Evolutionary conservation across 441 rosid species (phyloP).

Genomic region (Euphorbia corollata): DNA sequence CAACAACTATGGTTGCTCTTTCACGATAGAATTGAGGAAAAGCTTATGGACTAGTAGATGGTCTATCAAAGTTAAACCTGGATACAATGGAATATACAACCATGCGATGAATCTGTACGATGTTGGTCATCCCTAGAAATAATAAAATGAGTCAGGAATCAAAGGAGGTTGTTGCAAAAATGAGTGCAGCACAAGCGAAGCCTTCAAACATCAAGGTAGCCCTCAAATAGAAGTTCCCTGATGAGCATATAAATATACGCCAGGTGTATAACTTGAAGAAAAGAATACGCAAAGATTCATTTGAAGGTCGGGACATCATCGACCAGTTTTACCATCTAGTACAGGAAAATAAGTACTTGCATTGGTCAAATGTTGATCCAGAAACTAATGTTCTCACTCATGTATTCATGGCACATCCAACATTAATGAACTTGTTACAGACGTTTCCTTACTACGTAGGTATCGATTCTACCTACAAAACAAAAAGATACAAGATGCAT

Average conservation of each 20-base stretch:
- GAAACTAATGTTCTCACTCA: not conserved
- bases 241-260: not conserved
- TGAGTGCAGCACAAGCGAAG: not conserved
- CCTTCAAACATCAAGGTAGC: not conserved
- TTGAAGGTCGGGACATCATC: not conserved
- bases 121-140: not conserved
- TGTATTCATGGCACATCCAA: not conserved
- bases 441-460: not conserved
- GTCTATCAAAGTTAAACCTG: not conserved
- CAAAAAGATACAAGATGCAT: not conserved
- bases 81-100: not conserved
- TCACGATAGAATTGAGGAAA: too few relatives aligned
- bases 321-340: not conserved
- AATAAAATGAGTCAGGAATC: not conserved
- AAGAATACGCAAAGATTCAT: not conserved
- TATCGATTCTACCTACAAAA: not conserved
- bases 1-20: too few relatives aligned
- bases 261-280: not conserved
- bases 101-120: not conserved
- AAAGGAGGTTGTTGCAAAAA: too few relatives aligned
- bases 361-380: not conserved
- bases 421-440: not conserved
- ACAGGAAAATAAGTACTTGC: not conserved
- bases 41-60: too few relatives aligned
- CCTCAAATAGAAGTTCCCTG: not conserved